Base-by-base conservation (phyloP, 2,329 filamentous ascomycete species). In the Stagonosporopsis chrysanthemi region DNA sequence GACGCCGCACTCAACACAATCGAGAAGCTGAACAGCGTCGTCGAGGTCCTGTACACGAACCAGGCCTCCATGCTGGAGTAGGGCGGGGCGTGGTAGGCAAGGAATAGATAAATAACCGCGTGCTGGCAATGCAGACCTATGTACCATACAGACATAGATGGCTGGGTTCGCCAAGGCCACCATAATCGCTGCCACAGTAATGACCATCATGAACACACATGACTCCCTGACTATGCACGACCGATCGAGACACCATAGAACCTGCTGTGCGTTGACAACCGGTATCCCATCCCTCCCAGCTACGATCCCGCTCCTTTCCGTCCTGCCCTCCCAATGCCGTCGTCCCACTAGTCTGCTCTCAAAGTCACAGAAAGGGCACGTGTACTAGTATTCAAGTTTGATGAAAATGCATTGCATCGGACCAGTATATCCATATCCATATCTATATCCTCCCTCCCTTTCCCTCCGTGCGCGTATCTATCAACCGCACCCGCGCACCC, bases 1-100 rank as follows among this genome's bases (percentile, higher is more conserved):
- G 95, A 98, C 77, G 90, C 93, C 12, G 96, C 96, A 4, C 82
- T 99, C 72, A 88, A 91, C 61, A 99, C 95, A 2, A 96, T 99
- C 66, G 94, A 96, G 76, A 98, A 97, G 87, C 80, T 99, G 78
- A 94, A 92, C 82, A 96, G 89, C 75, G 95, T 99, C 65, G 96
- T 99, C 63, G 96, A 99, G 79, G 92, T 96, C 67, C 82, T 99
- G 72, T 99, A 98, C 84, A 93, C 92, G 63, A 98, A 97, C 83
- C 94, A 99, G 82, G 95, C 95, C 47, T 96, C 92, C 58, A 83
- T 96, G 84, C 83, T 99, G 68, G 95, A 99, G 84, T 99, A 88
- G 67, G 14, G 12, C 9, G 24, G 22, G n/a, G n/a, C n/a, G n/a
- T 15, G 50, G 31, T 6, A n/a, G 40, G 55, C 8, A 31, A 43